Conservation (phyloP, 139 green algal species). For the Chara braunii region DNA sequence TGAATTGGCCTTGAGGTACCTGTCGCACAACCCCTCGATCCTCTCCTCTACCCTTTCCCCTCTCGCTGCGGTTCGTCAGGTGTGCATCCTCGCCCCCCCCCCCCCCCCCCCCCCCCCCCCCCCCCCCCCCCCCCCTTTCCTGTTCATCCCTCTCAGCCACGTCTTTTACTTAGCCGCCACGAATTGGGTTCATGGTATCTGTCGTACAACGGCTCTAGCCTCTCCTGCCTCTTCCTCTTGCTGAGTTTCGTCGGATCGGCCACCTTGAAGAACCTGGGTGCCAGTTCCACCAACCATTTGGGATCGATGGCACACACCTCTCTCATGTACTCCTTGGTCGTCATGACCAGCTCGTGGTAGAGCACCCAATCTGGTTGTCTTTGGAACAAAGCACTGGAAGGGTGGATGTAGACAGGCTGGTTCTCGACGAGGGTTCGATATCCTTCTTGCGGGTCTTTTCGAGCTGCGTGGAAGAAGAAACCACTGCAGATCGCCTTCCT, state of each 20-base stretch:
- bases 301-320: constrained; percentile 83
- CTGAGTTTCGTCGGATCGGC: constrained; percentile 83
- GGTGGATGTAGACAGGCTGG: constrained; percentile 50
- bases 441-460: constrained; percentile 67
- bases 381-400: constrained; percentile 54
- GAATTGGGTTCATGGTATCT: constrained; percentile 72
- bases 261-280: constrained; percentile 89
- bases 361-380: constrained; percentile 77
- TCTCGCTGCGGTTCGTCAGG: neutral
- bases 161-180: constrained; percentile 35
- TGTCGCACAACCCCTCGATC: no score
- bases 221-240: constrained; percentile 83
- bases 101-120: neutral
- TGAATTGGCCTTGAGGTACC: no score
- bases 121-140: neutral
- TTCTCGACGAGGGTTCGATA: constrained; percentile 87
- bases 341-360: constrained; percentile 67
- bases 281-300: constrained; percentile 93
- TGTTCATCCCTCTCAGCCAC: neutral
- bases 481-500: constrained; percentile 58
- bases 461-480: constrained; percentile 60
- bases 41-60: constrained; percentile 3
- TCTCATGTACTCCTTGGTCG: constrained; percentile 54
- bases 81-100: neutral
- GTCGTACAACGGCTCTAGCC: constrained; percentile 95